phyloP scores from a whole-genome alignment of 2,329 filamentous ascomycete species.

The Aschersonia sp. region DNA sequence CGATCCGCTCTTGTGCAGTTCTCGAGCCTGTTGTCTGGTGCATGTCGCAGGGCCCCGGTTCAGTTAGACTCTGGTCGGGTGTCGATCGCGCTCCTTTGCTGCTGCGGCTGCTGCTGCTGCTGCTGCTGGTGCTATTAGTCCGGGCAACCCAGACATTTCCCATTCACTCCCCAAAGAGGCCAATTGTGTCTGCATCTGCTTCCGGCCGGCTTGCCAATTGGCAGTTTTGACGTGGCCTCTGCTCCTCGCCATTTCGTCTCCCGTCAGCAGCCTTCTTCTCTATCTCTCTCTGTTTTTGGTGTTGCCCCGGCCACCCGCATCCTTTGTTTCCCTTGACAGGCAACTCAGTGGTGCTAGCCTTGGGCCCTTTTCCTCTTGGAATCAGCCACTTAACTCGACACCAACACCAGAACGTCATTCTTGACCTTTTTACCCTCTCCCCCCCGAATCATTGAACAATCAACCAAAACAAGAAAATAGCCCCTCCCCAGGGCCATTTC shows the following conservation, averaged over 20 bases:
- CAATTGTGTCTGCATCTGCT: background rate
- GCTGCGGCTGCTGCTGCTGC: background rate
- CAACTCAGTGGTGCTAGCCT: background rate
- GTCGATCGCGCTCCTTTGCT: background rate
- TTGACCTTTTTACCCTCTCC: background rate
- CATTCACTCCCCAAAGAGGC: background rate
- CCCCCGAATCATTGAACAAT: background rate
- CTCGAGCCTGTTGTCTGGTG: background rate
- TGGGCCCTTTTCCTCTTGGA: background rate
- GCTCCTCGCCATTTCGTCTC: background rate
- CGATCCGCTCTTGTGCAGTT: background rate
- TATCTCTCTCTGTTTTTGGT: background rate
- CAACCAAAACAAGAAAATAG: background rate
- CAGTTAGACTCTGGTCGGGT: conserved; percentile 1
- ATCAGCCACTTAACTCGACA: background rate
- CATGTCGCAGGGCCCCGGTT: background rate
- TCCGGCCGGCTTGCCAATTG: background rate
- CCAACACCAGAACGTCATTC: background rate
- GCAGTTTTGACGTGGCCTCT: background rate
- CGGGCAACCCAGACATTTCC: background rate
- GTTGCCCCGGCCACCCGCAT: background rate
- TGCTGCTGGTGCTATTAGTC: background rate
- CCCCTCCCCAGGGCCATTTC: background rate
- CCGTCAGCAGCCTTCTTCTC: background rate
- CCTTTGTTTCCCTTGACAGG: background rate